Base-by-base conservation (phyloP, 2,329 filamentous ascomycete genomes). In the Ophioceras dolichostomum region DNA sequence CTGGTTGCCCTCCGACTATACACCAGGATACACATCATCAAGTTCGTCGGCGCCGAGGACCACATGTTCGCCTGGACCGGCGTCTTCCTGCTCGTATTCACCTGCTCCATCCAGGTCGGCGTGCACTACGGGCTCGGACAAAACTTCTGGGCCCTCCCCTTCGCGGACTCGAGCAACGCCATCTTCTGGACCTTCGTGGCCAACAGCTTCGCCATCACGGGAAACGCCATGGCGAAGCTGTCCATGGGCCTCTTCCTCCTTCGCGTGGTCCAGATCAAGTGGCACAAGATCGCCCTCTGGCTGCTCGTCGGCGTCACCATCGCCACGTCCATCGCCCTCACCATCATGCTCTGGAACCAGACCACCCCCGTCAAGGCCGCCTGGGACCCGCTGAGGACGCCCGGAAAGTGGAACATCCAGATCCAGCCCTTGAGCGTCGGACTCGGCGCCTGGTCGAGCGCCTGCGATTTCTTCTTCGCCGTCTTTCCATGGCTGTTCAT, bases 401-500 rank as follows among this genome's bases (percentile, higher is more conserved):
- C 49, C 4, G 58, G 56, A 2, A 48, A 31, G 3, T 61, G 55
- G 53, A 53, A 57, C 22, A 49, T 59, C 21, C 37, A 50, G 28
- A 59, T 60, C 8, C 54, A 58, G 34, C 56, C 57, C 8, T 47
- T 58, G 48, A 57, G 52, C 36, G 55, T 59, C 13, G 52, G 52
- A 10, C 48, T 61, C 7, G 57, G 58, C 39, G 55, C 53, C 2
- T 59, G 56, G 57, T 60, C 57, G 10, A 60, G 55, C 36, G 45
- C 46, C 14, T 55, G 52, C 33, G 60, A 64, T 40, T 59, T 63
- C 34, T 58, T 58, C 35, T 61, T 58, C 6, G 58, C 58, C 32
- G 39, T 52, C 0, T 60, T 65, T 4, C 63, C 64, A 0, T 67
- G 64, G 61, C 49, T 61, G 1, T 52, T 66, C 7, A 55, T 66